Percentiles rank a stretch among this genome's conserved stretches.
These are phyloP conservation scores for Incumbomyces delicatus DNA, from an alignment of 2,329 filamentous ascomycete genomes.

Conservation along the genomic window DNA sequence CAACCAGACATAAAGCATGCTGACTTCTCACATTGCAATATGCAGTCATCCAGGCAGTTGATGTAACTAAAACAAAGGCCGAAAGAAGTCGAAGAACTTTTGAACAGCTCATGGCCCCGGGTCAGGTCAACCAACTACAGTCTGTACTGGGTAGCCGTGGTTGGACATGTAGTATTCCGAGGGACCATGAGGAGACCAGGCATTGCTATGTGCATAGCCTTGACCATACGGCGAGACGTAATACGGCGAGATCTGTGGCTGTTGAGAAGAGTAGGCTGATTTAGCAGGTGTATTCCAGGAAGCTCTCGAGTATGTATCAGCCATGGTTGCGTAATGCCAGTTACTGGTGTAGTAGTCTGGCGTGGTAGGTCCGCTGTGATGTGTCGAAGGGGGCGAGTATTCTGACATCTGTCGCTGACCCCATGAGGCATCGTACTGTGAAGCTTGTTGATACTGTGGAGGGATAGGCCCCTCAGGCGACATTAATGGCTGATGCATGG, in stretches of 20 bases:
- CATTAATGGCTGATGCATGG: constrained; percentile 39
- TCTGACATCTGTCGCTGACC: constrained; percentile 40
- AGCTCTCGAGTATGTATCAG: constrained; percentile 27
- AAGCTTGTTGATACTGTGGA: constrained; percentile 40
- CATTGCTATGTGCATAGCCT: constrained; percentile 34
- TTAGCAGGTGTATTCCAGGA: constrained; percentile 20
- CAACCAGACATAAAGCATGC: background rate
- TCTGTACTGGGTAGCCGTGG: constrained; percentile 17
- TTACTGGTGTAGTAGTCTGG: constrained; percentile 37
- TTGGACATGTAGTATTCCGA: constrained; percentile 37
- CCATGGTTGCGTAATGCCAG: constrained; percentile 34
- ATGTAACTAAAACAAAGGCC: constrained; percentile 3
- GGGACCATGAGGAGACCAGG: constrained; percentile 38
- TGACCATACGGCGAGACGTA: constrained; percentile 21
- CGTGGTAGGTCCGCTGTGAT: constrained; percentile 38
- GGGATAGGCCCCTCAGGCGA: constrained; percentile 40
- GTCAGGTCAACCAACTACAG: constrained; percentile 16
- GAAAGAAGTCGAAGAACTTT: constrained; percentile 6
- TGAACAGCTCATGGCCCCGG: background rate
- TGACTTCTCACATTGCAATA: background rate
- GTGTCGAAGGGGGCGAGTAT: constrained; percentile 42
- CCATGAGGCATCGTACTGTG: constrained; percentile 41
- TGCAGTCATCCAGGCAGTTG: background rate
- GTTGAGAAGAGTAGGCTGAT: constrained; percentile 15
- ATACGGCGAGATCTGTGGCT: constrained; percentile 14